Percentiles rank a stretch among this genome's conserved stretches.
Conservation (phyloP, 345 rosid species). For the Citrus reticulata region DNA sequence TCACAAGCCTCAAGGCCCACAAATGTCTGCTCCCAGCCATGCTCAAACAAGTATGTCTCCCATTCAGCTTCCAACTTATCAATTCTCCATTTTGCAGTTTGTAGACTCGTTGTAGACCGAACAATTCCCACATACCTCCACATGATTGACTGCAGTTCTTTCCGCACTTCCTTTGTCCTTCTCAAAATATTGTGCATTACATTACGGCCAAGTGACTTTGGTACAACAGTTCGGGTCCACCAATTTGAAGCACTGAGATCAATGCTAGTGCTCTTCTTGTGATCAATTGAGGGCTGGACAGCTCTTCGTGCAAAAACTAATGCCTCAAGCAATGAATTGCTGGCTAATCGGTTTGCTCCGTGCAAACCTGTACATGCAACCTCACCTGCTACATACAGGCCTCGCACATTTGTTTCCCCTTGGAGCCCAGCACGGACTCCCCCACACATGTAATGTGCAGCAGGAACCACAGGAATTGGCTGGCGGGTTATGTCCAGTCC, state of each 20-base stretch:
- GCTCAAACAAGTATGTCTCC: conserved; percentile 76
- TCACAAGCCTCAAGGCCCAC: conserved; percentile 88
- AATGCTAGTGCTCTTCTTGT: conserved; percentile 55
- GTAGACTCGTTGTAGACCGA: conserved; percentile 69
- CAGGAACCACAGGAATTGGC: conserved; percentile 35
- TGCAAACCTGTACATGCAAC: conserved; percentile 97
- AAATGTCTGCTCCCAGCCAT: conserved; percentile 83
- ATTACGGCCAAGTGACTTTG: conserved; percentile 40
- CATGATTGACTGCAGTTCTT: conserved; percentile 81
- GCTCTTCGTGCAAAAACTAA: conserved; percentile 92
- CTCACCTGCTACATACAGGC: conserved; percentile 95
- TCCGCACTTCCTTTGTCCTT: conserved; percentile 58
- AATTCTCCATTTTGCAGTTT: conserved; percentile 54
- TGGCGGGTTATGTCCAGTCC: conserved; percentile 70
- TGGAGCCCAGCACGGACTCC: conserved; percentile 91
- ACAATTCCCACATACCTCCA: conserved; percentile 92
- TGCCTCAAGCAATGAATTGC: conserved; percentile 96
- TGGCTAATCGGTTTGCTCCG: conserved; percentile 95
- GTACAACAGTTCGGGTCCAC: conserved; percentile 74
- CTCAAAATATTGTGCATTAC: conserved; percentile 40
- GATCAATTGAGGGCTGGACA: conserved; percentile 75
- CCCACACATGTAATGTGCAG: conserved; percentile 96
- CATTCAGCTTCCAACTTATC: conserved; percentile 63
- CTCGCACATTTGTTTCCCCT: conserved; percentile 86
- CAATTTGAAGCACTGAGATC: conserved; percentile 37